Evolutionary conservation across 305 asterid species (phyloP).

Genomic region (Fraxinus sp.): DNA sequence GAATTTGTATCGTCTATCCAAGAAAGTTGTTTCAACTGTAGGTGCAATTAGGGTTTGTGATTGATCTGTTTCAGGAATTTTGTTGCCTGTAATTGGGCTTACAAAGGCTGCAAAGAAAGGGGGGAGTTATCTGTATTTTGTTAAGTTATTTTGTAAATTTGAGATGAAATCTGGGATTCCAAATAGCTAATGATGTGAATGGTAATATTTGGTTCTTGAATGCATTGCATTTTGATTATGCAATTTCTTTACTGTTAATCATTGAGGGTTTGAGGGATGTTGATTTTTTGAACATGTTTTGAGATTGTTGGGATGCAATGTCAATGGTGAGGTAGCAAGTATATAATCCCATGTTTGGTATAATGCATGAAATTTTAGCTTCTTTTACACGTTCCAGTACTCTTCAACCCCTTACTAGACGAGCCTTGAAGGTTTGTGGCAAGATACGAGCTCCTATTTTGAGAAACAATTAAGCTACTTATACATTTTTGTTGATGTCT

Average conservation of each 20-base stretch:
- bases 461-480: neutral
- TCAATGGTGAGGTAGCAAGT: neutral
- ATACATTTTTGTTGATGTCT: no score
- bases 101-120: neutral
- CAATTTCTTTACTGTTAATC: neutral
- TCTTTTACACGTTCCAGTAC: neutral
- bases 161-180: neutral
- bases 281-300: neutral
- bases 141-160: neutral
- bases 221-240: neutral
- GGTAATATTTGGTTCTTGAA: neutral
- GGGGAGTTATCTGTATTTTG: neutral
- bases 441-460: neutral
- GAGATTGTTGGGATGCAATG: neutral
- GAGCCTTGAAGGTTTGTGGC: neutral
- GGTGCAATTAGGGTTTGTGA: slow-evolving; percentile 23
- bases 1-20: slow-evolving; percentile 16
- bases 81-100: slow-evolving; percentile 8
- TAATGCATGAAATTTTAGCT: neutral
- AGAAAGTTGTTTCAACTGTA: slow-evolving; percentile 33
- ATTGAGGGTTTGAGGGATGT: neutral
- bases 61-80: slow-evolving; percentile 29
- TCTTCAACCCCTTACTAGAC: neutral
- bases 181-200: neutral
- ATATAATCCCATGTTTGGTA: neutral